Percentiles rank a stretch among this genome's conserved stretches.
Conservation (phyloP, 495 filamentous ascomycete species). For the Filosporella fistucella region DNA sequence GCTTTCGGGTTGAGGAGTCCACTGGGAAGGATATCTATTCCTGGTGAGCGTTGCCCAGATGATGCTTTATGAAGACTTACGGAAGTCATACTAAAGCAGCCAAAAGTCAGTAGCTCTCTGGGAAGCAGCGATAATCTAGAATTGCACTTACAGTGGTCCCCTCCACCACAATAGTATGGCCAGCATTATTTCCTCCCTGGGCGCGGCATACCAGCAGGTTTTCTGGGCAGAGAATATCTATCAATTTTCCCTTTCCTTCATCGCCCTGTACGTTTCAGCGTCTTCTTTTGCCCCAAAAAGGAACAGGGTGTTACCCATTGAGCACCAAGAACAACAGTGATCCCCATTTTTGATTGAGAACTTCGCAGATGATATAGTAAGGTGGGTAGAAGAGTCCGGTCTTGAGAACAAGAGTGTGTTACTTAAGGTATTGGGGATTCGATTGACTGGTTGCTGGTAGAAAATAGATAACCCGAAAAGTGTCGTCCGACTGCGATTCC, state of each 20-base stretch:
- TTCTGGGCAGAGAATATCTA: conserved; percentile 12
- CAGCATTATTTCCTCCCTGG: conserved; percentile 38
- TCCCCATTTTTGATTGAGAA: too few species aligned
- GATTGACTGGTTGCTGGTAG: too few species aligned
- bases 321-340: not conserved
- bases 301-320: not conserved
- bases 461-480: too few species aligned
- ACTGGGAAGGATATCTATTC: conserved; percentile 47
- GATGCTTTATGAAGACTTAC: conserved; percentile 38
- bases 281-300: not conserved
- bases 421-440: too few species aligned
- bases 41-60: conserved; percentile 33
- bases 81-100: conserved; percentile 9
- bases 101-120: conserved; percentile 23
- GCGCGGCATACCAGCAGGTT: not conserved
- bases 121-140: not conserved
- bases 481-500: too few species aligned
- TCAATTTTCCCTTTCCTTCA: conserved; percentile 15
- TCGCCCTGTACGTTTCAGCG: conserved; percentile 6
- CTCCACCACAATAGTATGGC: conserved; percentile 16
- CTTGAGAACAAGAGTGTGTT: too few species aligned
- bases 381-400: too few species aligned
- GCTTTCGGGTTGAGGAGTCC: conserved; percentile 73
- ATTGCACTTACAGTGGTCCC: conserved; percentile 6
- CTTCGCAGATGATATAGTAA: too few species aligned